phyloP scores from a whole-genome alignment of 306 rosid species.

The Mucuna pruriens region DNA sequence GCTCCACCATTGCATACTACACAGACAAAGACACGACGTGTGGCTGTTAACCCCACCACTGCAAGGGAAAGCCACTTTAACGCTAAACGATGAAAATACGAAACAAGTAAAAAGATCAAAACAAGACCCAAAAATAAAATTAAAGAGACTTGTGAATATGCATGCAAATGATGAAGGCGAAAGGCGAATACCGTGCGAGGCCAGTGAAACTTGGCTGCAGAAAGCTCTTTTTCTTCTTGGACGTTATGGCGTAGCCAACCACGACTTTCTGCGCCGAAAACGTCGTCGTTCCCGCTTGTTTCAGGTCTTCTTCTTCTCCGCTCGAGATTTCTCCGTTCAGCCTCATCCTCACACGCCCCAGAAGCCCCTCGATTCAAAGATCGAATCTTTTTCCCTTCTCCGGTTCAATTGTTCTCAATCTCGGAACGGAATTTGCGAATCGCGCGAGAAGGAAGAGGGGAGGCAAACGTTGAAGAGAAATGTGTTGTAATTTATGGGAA shows the following conservation, averaged over 20 bases:
- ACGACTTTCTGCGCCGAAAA: slow-evolving; percentile 40
- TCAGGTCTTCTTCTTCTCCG: slow-evolving; percentile 37
- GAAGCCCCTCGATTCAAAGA: slow-evolving; percentile 36
- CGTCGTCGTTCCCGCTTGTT: slow-evolving; percentile 33
- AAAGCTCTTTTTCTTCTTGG: slow-evolving; percentile 57
- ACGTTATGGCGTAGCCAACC: slow-evolving; percentile 60
- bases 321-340: slow-evolving; percentile 43
- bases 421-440: slow-evolving; percentile 19
- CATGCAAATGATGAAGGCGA: slow-evolving; percentile 20
- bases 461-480: not conserved
- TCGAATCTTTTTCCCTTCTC: slow-evolving; percentile 5
- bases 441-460: not conserved
- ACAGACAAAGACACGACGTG: slow-evolving; percentile 36
- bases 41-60: slow-evolving; percentile 37
- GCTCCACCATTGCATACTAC: slow-evolving; percentile 37
- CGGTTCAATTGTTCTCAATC: slow-evolving; percentile 12
- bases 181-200: slow-evolving; percentile 46
- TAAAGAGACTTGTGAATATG: slow-evolving; percentile 7
- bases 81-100: slow-evolving; percentile 10
- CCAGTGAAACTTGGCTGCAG: slow-evolving; percentile 46
- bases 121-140: not conserved
- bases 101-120: slow-evolving; percentile 10
- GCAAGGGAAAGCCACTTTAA: slow-evolving; percentile 39
- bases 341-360: slow-evolving; percentile 39
- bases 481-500: not conserved